Conservation (phyloP, 164 flowering plant species). For the Berberis vulgaris region DNA sequence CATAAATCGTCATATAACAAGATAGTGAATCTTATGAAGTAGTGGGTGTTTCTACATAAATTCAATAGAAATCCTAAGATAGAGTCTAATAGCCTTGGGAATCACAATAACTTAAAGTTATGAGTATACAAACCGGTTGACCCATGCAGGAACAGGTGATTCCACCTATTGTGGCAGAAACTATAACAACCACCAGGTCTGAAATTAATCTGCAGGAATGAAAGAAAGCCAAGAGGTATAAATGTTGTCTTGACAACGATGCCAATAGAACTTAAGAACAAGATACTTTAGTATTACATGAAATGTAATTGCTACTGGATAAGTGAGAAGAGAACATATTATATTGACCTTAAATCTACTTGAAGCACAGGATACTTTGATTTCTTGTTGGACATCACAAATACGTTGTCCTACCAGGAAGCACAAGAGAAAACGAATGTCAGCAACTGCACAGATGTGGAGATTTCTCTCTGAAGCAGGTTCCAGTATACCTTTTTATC, state of each 20-base stretch:
- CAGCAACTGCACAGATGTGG: not conserved
- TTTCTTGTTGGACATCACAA: slow-evolving; percentile 95
- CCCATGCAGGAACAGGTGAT: slow-evolving; percentile 85
- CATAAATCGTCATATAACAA: slow-evolving; percentile 9
- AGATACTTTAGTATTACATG: too few species aligned
- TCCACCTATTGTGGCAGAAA: slow-evolving; percentile 96
- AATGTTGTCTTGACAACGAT: too few species aligned
- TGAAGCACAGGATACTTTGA: slow-evolving; percentile 94
- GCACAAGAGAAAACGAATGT: slow-evolving; percentile 3
- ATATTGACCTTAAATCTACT: slow-evolving; percentile 80
- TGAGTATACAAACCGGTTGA: slow-evolving; percentile 69
- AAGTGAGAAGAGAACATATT: not conserved
- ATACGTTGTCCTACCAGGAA: slow-evolving; percentile 72
- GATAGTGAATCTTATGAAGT: not conserved
- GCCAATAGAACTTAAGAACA: too few species aligned
- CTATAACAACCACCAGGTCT: slow-evolving; percentile 90
- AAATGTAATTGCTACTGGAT: not conserved
- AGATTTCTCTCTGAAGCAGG: not conserved
- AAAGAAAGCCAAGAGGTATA: not conserved
- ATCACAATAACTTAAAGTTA: not conserved
- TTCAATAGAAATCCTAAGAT: slow-evolving; percentile 3
- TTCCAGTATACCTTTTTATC: slow-evolving; percentile 61
- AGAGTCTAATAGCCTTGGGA: slow-evolving; percentile 3
- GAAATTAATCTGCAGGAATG: slow-evolving; percentile 66
- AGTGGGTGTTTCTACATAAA: not conserved